phyloP scores from a whole-genome alignment of 73 alveolate species.

The Tetrahymena elliotti region DNA sequence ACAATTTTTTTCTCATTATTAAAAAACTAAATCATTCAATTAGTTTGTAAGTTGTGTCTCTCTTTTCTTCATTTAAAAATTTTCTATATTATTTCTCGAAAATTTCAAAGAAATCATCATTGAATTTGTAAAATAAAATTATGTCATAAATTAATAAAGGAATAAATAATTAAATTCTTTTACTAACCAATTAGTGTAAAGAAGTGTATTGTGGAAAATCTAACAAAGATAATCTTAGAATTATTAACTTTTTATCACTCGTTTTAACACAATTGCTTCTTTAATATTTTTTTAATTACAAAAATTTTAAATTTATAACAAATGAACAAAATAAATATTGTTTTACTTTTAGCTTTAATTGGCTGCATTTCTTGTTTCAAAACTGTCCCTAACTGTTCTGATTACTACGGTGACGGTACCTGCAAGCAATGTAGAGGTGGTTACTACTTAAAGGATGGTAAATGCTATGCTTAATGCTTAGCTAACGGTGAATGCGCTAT shows the following conservation, averaged over 20 bases:
- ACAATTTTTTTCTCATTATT: too few species aligned
- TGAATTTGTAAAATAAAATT: background rate
- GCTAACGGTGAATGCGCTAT: background rate
- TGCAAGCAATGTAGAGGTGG: background rate
- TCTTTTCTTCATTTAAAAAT: background rate
- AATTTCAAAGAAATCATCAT: background rate
- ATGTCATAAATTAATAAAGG: background rate
- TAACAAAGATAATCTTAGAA: too few species aligned
- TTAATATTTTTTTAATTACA: too few species aligned
- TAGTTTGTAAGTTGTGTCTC: background rate
- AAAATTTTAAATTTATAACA: too few species aligned
- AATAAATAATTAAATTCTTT: background rate
- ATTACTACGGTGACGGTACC: background rate
- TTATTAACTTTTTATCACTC: background rate
- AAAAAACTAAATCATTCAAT: too few species aligned
- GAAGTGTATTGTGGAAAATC: background rate
- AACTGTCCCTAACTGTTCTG: background rate
- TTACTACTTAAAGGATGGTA: background rate
- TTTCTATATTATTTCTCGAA: background rate
- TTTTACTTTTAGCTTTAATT: background rate
- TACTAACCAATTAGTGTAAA: background rate
- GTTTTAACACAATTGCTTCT: background rate
- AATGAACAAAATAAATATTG: background rate
- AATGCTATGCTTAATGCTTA: background rate
- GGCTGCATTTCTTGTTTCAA: background rate